Evolutionary conservation across 169 alveolate genomes (phyloP), one percentile per base, ranked within the genome.

Genomic region (Eimeria tenella): DNA sequence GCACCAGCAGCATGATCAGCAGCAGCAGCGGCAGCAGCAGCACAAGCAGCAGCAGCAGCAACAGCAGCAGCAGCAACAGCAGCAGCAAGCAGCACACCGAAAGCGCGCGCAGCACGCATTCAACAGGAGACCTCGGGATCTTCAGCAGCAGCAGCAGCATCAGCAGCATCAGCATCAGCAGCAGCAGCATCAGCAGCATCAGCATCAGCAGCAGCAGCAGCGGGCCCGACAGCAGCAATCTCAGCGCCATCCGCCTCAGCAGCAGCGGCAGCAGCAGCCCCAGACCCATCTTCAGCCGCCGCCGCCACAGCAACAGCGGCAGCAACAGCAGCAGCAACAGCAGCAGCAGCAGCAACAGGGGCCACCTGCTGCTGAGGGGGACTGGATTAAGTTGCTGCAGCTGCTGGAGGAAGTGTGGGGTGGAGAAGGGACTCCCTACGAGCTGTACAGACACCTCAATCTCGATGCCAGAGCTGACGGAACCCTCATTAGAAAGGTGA

Each of bases 371-470:
- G 82, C 49, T 71, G 52, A 31, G 23, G 82, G 82, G 21, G 82
- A 71, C 82, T 31, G 23, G 21, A 5, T n/a, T 75, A 11, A 50
- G 8, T 13, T 23, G 42, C 86, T 15, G 23, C 21, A n/a, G 87
- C 87, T 50, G 87, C 87, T 50, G 60, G 49, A 17, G 63, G 21
- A 19, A 52, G 53, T 73, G 19, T 73, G 50, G 58, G 83, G 83
- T 73, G n/a, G n/a, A 71, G 17, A 56, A 73, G 4, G 8, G 4
- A n/a, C 23, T 21, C n/a, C n/a, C n/a, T 68, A 68, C 50, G n/a
- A 15, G 5, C 50, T 68, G n/a, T 23, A 11, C 31, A 4, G 11
- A 6, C n/a, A 7, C n/a, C 4, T 7, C 6, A 17, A 6, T 4
- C 19, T 62, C 4, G 73, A 11, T 19, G 6, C 81, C 21, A 23